Evolutionary conservation across 306 rosid species (phyloP).

Genomic region (Rosa persica): DNA sequence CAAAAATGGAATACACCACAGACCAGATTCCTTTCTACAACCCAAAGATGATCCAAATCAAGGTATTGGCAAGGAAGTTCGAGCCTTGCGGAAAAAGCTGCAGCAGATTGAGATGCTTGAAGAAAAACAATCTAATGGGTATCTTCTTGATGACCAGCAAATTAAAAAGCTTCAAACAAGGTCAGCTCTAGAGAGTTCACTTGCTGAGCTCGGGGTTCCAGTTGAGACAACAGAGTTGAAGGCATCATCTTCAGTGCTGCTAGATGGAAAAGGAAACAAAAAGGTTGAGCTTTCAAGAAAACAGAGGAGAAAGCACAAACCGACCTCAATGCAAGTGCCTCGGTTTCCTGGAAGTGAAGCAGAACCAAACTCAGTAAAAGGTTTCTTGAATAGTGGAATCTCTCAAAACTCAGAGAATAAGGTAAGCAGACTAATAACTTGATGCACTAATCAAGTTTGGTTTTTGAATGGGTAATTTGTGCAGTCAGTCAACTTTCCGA

Average conservation of each 20-base stretch:
- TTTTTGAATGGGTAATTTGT: background rate
- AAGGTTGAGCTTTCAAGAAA: constrained; percentile 56
- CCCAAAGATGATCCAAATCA: constrained; percentile 54
- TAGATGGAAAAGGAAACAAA: constrained; percentile 70
- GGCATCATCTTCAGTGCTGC: constrained; percentile 37
- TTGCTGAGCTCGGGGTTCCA: constrained; percentile 72
- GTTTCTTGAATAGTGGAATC: constrained; percentile 37
- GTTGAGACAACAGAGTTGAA: constrained; percentile 41
- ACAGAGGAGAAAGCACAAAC: constrained; percentile 63
- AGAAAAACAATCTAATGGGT: constrained; percentile 69
- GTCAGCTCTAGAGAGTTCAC: constrained; percentile 61
- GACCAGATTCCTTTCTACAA: constrained; percentile 61
- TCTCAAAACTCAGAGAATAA: constrained; percentile 36
- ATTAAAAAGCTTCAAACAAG: constrained; percentile 75
- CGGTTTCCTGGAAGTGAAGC: constrained; percentile 39
- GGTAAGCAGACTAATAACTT: constrained; percentile 42
- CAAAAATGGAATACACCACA: constrained; percentile 46
- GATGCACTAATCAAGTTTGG: background rate
- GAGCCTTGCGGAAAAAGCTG: constrained; percentile 84
- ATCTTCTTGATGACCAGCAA: constrained; percentile 89
- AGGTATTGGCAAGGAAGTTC: constrained; percentile 54
- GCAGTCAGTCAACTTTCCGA: background rate
- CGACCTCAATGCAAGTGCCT: constrained; percentile 37
- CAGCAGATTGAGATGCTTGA: constrained; percentile 98
- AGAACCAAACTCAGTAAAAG: constrained; percentile 40